Conservation (phyloP, 225 moss, liverwort and hornwort genomes). For the Bryum argenteum region DNA sequence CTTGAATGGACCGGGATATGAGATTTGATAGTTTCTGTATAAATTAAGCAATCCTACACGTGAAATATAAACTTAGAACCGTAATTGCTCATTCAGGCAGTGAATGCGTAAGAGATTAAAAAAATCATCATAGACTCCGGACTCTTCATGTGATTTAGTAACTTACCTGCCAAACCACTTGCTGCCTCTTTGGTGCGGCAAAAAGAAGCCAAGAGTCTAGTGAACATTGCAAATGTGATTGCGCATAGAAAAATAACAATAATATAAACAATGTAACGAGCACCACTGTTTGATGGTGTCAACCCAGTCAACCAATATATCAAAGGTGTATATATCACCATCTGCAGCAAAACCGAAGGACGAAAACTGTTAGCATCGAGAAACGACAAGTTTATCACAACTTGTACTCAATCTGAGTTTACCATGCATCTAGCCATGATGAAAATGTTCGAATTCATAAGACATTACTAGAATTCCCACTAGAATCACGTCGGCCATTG, state of each 20-base stretch:
- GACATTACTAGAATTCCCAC: not conserved
- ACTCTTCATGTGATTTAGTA: not conserved
- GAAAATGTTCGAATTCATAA: not conserved
- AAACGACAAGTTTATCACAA: constrained; percentile 6
- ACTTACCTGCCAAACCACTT: constrained; percentile 68
- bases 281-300: constrained; percentile 63
- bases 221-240: constrained; percentile 70
- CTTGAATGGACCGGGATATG: not conserved
- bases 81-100: not conserved
- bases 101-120: not conserved
- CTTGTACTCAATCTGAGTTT: constrained; percentile 1
- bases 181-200: constrained; percentile 71
- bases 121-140: not conserved
- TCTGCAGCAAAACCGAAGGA: constrained; percentile 54
- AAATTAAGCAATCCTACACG: not conserved
- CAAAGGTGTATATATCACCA: constrained; percentile 69
- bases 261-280: constrained; percentile 66
- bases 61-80: constrained; percentile 4
- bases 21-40: not conserved
- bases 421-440: not conserved
- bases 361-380: not conserved
- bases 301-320: constrained; percentile 84
- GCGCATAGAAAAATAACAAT: constrained; percentile 68
- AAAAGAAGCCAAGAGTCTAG: constrained; percentile 72
- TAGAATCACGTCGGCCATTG: not conserved